Evolutionary conservation across 176 grass and related monocot species (phyloP).

Genomic region (Ensete ventricosum): DNA sequence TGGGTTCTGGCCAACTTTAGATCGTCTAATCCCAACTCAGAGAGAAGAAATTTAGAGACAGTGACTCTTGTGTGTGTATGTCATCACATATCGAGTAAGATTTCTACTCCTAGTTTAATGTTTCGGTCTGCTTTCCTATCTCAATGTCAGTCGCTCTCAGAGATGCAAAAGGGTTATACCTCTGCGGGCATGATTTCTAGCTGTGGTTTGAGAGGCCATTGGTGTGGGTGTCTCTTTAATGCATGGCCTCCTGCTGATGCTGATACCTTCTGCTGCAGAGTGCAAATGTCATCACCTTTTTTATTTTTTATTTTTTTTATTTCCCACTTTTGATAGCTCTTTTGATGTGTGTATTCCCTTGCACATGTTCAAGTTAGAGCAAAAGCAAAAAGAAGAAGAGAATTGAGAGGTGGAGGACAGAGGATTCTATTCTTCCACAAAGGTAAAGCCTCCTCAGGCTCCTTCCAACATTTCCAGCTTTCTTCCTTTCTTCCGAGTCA

Average conservation of each 20-base stretch:
- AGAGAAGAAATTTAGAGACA: neutral
- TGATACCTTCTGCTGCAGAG: neutral
- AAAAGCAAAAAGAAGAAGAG: neutral
- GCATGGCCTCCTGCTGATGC: neutral
- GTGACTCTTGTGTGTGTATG: neutral
- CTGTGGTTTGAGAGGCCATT: too few relatives aligned
- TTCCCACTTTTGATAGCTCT: neutral
- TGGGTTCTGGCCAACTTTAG: slow-evolving; percentile 56
- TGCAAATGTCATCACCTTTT: neutral
- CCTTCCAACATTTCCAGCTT: neutral
- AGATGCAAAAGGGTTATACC: neutral
- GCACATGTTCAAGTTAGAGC: neutral
- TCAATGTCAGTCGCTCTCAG: neutral
- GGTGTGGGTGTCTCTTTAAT: neutral
- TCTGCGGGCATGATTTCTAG: too few relatives aligned
- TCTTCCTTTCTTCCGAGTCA: neutral
- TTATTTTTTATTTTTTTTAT: neutral
- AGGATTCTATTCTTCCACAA: neutral
- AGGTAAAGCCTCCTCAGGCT: too few relatives aligned
- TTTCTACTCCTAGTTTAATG: too few relatives aligned
- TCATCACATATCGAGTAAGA: too few relatives aligned
- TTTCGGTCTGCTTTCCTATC: too few relatives aligned
- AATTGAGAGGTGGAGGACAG: neutral
- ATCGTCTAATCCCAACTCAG: neutral
- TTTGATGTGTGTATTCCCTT: slow-evolving; percentile 1